These are phyloP conservation scores for Aleurites moluccanus DNA, from an alignment of 441 rosid genomes.

Conservation along the genomic window DNA sequence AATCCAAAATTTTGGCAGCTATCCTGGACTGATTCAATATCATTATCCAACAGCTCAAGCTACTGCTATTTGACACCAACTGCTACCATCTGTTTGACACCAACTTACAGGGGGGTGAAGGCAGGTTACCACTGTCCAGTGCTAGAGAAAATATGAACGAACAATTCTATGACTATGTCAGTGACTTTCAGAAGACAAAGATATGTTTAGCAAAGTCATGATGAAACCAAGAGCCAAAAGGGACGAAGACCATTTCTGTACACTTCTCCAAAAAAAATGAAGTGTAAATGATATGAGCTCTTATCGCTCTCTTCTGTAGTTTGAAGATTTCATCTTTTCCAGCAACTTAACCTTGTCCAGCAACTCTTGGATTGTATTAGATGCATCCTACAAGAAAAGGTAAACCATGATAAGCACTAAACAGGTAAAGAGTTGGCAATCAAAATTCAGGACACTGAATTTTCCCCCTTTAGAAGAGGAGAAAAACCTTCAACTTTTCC, in stretches of 20 bases:
- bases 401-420: background rate
- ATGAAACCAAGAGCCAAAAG: background rate
- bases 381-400: conserved; percentile 48
- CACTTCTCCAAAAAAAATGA: background rate
- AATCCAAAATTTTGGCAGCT: no score
- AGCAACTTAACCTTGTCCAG: conserved; percentile 48
- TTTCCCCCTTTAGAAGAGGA: background rate
- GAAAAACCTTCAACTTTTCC: conserved; percentile 53
- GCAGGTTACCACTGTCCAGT: background rate
- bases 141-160: background rate
- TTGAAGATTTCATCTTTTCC: conserved; percentile 43
- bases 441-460: background rate
- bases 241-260: background rate
- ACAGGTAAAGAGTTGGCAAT: background rate
- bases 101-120: background rate
- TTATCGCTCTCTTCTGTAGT: conserved; percentile 12
- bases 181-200: background rate
- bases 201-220: background rate
- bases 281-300: background rate
- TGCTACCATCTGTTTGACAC: background rate
- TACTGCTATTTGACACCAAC: no score
- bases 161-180: background rate
- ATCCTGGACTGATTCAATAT: no score
- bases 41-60: background rate
- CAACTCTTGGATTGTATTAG: conserved; percentile 48